Conservation (phyloP, 2,329 filamentous ascomycete species). For the Ceratocystiopsis minuta region DNA sequence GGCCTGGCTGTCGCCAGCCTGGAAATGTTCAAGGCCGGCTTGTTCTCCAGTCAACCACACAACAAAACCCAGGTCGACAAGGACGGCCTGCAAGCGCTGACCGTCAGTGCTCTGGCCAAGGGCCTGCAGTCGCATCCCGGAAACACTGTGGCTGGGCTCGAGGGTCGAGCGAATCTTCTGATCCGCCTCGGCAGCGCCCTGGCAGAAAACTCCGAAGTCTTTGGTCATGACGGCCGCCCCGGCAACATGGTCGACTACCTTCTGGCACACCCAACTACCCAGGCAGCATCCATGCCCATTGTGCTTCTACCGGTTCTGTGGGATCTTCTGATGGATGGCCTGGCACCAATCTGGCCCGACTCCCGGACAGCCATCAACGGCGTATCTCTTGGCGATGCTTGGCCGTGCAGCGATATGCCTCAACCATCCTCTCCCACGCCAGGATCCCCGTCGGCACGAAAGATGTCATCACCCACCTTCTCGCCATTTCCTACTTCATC, state of each 20-base stretch:
- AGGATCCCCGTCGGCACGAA: not conserved
- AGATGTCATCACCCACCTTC: constrained; percentile 30
- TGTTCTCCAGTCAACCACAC: constrained; percentile 62
- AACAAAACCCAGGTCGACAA: constrained; percentile 87
- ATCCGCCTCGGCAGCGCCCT: constrained; percentile 59
- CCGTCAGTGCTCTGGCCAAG: constrained; percentile 53
- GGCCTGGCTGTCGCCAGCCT: constrained; percentile 59
- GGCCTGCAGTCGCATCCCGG: constrained; percentile 69
- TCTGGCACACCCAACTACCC: constrained; percentile 77
- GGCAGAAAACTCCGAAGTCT: constrained; percentile 58
- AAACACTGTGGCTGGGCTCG: constrained; percentile 69
- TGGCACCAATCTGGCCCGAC: constrained; percentile 74
- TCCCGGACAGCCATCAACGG: constrained; percentile 78
- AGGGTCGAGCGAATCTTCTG: constrained; percentile 68
- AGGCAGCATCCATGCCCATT: constrained; percentile 75
- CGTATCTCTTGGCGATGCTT: constrained; percentile 77
- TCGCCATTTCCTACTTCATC: constrained; percentile 26
- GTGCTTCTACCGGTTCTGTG: constrained; percentile 76
- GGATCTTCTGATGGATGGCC: constrained; percentile 74
- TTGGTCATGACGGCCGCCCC: constrained; percentile 66
- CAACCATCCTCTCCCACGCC: constrained; percentile 13
- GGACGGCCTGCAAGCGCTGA: constrained; percentile 56
- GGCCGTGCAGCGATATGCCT: constrained; percentile 76
- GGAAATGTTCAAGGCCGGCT: constrained; percentile 87
- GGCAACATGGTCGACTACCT: constrained; percentile 94